phyloP scores from a whole-genome alignment of 2,329 filamentous ascomycete genomes.

The Diplocarpon mali region DNA sequence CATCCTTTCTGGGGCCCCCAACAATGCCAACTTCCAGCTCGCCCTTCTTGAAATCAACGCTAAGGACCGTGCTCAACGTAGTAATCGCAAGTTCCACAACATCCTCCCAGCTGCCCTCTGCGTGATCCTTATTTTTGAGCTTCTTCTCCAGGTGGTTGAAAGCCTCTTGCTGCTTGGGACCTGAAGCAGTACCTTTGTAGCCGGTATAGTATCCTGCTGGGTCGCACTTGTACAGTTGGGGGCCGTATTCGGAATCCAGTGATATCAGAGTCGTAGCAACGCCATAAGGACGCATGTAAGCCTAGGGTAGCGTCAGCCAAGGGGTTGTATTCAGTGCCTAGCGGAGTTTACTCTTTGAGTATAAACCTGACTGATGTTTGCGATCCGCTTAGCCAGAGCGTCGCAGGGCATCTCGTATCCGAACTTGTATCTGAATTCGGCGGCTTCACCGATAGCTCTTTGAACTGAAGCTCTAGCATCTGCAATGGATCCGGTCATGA shows the following conservation, averaged over 20 bases:
- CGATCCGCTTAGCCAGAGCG: constrained; percentile 87
- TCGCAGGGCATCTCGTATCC: constrained; percentile 99
- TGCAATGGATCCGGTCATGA: constrained; percentile 97
- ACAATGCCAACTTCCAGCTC: constrained; percentile 98
- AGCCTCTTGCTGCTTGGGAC: constrained; percentile 97
- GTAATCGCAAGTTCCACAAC: constrained; percentile 96
- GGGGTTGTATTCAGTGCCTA: constrained; percentile 25
- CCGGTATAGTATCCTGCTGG: constrained; percentile 96
- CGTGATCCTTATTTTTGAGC: constrained; percentile 96
- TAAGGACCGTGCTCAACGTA: constrained; percentile 88
- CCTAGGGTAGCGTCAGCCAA: constrained; percentile 36
- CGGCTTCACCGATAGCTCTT: constrained; percentile 87
- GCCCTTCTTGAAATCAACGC: constrained; percentile 99
- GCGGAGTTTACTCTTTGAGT: constrained; percentile 68
- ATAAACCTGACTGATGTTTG: constrained; percentile 99
- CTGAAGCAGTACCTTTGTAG: constrained; percentile 95
- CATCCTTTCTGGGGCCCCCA: constrained; percentile 73
- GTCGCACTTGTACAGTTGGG: constrained; percentile 96
- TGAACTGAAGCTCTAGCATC: constrained; percentile 90
- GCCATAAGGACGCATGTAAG: constrained; percentile 96
- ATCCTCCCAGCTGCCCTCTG: constrained; percentile 89
- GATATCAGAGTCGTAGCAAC: constrained; percentile 93
- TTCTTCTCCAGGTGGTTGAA: constrained; percentile 99
- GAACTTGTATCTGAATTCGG: constrained; percentile 96
- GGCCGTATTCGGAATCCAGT: constrained; percentile 81